phyloP scores from a whole-genome alignment of 2,329 filamentous ascomycete genomes.

The Fusarium guadeloupense region DNA sequence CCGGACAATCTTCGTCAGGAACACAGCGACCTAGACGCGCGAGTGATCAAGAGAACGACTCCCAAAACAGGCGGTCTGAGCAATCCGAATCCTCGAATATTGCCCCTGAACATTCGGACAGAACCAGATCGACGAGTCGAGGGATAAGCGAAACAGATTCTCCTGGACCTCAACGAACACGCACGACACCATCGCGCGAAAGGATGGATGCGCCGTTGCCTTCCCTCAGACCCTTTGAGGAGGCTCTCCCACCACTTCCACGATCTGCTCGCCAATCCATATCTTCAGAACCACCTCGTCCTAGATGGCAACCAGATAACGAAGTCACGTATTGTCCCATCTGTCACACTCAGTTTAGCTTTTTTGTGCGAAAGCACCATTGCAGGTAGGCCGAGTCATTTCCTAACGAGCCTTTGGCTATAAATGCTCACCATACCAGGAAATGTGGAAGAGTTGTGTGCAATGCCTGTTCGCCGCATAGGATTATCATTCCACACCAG shows the following conservation, averaged over 20 bases:
- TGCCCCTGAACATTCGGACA: not conserved
- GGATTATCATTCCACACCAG: constrained; percentile 92
- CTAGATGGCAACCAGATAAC: constrained; percentile 87
- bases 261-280: constrained; percentile 25
- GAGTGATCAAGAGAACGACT: not conserved
- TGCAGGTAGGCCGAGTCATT: constrained; percentile 69
- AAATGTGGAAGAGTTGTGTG: constrained; percentile 97
- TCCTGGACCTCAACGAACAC: constrained; percentile 20
- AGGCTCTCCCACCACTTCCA: constrained; percentile 34
- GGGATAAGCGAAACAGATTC: not conserved
- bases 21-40: not conserved
- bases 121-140: not conserved
- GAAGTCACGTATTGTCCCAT: constrained; percentile 88
- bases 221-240: constrained; percentile 25
- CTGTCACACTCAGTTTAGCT: constrained; percentile 80
- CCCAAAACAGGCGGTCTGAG: constrained; percentile 1
- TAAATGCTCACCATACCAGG: constrained; percentile 51
- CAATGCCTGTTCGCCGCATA: constrained; percentile 87
- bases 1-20: constrained; percentile 1
- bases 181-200: constrained; percentile 39
- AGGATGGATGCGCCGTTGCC: constrained; percentile 43
- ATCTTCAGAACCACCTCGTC: constrained; percentile 64
- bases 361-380: constrained; percentile 91
- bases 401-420: not conserved
- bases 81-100: constrained; percentile 1